These are phyloP conservation scores for Penicillium sp. DNA, from an alignment of 2,329 filamentous ascomycete genomes.

Conservation along the genomic window DNA sequence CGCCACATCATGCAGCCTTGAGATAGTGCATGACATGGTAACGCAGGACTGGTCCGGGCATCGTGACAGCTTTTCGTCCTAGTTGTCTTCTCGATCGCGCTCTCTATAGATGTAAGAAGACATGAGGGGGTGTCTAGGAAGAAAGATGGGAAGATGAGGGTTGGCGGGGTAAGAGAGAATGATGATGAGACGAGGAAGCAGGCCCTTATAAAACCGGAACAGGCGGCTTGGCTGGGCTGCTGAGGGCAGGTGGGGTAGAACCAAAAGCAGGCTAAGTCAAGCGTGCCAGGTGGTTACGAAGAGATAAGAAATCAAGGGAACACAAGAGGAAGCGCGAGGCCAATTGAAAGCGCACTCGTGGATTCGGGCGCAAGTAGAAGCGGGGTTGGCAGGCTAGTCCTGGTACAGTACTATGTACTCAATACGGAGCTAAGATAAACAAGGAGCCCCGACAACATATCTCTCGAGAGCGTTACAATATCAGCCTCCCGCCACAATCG, in stretches of 20 bases:
- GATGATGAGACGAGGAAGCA: conserved; percentile 10
- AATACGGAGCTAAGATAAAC: background rate
- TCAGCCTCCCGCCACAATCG: background rate
- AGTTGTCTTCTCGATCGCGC: conserved; percentile 46
- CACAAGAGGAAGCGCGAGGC: background rate
- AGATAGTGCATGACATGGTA: too few relatives aligned
- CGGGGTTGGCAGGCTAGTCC: background rate
- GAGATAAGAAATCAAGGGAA: background rate
- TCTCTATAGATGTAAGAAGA: conserved; percentile 47
- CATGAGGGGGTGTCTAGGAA: conserved; percentile 21
- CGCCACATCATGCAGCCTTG: too few relatives aligned
- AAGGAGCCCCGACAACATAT: background rate
- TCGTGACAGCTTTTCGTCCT: conserved; percentile 38
- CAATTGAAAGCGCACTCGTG: conserved; percentile 3
- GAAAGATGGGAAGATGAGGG: conserved; percentile 2
- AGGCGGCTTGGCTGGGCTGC: background rate
- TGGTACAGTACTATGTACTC: too few relatives aligned
- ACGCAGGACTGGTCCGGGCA: too few relatives aligned
- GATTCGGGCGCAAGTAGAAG: background rate
- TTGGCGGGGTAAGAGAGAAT: conserved; percentile 10
- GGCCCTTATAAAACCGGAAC: background rate
- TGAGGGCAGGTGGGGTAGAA: conserved; percentile 11
- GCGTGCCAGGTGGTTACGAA: background rate
- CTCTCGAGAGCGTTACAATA: background rate
- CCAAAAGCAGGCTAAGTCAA: conserved; percentile 16